Evolutionary conservation across 2,329 filamentous ascomycete genomes (phyloP).

Genomic region (Neofusicoccum sp.): DNA sequence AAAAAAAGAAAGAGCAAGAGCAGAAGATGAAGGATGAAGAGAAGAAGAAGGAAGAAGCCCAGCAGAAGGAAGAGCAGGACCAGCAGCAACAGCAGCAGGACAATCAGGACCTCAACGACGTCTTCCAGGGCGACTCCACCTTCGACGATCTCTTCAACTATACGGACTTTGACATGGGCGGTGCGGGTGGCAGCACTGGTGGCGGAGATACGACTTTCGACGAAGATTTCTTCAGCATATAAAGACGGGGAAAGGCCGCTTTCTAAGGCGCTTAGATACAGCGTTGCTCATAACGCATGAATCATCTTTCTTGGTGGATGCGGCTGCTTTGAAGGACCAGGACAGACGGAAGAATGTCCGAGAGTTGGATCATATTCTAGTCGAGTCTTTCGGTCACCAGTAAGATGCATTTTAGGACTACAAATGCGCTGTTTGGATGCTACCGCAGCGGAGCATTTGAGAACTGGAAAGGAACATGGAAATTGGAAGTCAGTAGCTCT

Average conservation of each 20-base stretch:
- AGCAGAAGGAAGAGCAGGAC: constrained; percentile 1
- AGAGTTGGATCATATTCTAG: too few species aligned
- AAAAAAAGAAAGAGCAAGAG: constrained; percentile 8
- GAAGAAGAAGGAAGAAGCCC: constrained; percentile 1
- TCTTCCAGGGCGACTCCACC: constrained; percentile 22
- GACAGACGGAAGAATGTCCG: too few species aligned
- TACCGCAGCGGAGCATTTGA: too few species aligned
- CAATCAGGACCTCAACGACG: constrained; percentile 21
- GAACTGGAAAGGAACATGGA: too few species aligned
- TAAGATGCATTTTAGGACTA: too few species aligned
- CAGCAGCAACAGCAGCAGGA: constrained; percentile 16
- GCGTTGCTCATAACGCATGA: not conserved
- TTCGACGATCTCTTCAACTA: constrained; percentile 42
- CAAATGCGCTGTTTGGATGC: too few species aligned
- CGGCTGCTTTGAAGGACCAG: too few species aligned
- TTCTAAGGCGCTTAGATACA: not conserved
- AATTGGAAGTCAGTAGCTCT: too few species aligned
- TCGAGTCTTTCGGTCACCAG: too few species aligned
- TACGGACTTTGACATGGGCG: constrained; percentile 22
- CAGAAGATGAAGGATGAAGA: not conserved
- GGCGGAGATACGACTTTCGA: constrained; percentile 20
- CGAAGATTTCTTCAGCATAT: constrained; percentile 30
- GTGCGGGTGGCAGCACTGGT: constrained; percentile 22
- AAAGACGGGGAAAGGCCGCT: not conserved
- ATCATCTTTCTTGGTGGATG: not conserved